phyloP scores from a whole-genome alignment of 2,329 filamentous ascomycete species.

The Sphaerostilbella broomeana region DNA sequence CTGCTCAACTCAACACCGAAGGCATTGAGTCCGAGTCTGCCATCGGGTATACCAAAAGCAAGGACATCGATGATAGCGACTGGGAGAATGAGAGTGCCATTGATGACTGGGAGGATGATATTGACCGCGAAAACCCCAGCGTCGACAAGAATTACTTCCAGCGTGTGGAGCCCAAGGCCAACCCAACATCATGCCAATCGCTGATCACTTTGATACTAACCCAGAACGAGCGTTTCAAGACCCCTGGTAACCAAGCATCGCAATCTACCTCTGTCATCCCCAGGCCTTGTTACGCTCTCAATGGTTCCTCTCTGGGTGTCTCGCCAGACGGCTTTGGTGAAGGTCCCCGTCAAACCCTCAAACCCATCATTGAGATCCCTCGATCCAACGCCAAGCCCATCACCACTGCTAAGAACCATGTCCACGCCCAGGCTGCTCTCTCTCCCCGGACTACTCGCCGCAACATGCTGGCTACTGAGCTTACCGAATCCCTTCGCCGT shows the following conservation, averaged over 20 bases:
- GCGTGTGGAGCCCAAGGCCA: constrained; percentile 79
- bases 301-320: constrained; percentile 36
- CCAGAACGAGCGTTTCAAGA: constrained; percentile 65
- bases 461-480: constrained; percentile 91
- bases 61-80: constrained; percentile 69
- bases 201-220: constrained; percentile 83
- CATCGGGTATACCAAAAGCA: constrained; percentile 39
- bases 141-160: constrained; percentile 80
- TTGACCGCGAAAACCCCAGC: constrained; percentile 76
- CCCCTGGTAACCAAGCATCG: constrained; percentile 61
- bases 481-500: constrained; percentile 85
- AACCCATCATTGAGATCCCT: constrained; percentile 55
- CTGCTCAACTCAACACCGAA: constrained; percentile 62
- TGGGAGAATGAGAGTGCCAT: constrained; percentile 87
- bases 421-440: constrained; percentile 62
- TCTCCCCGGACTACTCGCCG: constrained; percentile 87
- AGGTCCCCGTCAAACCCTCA: constrained; percentile 44
- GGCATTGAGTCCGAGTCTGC: constrained; percentile 50
- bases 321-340: constrained; percentile 56
- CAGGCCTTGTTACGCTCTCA: constrained; percentile 47
- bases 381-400: constrained; percentile 71
- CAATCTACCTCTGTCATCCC: constrained; percentile 63
- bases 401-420: constrained; percentile 60
- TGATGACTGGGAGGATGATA: constrained; percentile 59
- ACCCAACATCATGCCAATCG: constrained; percentile 78